Conservation (phyloP, 306 rosid genomes). For the Medicago lupulina region DNA sequence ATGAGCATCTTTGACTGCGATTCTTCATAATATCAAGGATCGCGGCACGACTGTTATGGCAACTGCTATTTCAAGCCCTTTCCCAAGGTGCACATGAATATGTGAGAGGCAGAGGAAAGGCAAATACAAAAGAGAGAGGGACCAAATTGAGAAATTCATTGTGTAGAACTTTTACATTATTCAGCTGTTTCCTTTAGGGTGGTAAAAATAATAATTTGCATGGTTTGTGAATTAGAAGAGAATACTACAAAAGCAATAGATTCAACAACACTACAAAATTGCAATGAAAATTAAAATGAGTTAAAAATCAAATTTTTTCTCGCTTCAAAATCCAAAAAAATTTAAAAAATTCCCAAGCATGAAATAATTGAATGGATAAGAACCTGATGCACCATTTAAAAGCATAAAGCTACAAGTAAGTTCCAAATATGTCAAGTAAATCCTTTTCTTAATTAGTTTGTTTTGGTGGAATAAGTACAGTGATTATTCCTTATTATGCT, state of each 20-base stretch:
- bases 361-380: constrained; percentile 58
- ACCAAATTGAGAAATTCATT: no score
- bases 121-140: no score
- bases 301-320: constrained; percentile 44
- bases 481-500: constrained; percentile 5
- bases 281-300: constrained; percentile 4
- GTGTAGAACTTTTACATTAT: background rate
- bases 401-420: constrained; percentile 46
- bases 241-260: constrained; percentile 34
- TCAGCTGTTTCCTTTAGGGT: constrained; percentile 28
- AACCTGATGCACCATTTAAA: constrained; percentile 58
- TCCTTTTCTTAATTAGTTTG: constrained; percentile 29
- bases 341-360: background rate
- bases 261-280: constrained; percentile 24
- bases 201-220: constrained; percentile 37
- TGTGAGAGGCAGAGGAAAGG: background rate
- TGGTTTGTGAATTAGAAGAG: constrained; percentile 26
- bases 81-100: background rate
- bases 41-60: background rate
- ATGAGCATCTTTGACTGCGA: background rate
- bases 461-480: background rate
- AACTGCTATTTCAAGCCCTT: no score
- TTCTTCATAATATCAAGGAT: background rate
- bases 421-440: constrained; percentile 49
- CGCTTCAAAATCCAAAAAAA: constrained; percentile 39